These are phyloP conservation scores for Linnemannia exigua DNA, from an alignment of 192 early-diverging fungal genomes.

Conservation along the genomic window DNA sequence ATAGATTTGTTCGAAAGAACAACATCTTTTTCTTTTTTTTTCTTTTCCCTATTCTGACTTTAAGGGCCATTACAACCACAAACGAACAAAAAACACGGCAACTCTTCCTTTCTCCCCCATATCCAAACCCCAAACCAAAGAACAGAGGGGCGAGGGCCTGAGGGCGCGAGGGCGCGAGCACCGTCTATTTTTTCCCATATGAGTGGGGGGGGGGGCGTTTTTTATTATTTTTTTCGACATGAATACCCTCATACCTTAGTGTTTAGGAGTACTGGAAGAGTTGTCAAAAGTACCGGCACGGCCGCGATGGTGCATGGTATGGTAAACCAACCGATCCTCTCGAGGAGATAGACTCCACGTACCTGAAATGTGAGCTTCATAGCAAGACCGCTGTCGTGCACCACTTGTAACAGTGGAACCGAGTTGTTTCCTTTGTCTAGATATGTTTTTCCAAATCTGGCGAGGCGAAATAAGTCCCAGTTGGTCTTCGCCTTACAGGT, in stretches of 20 bases:
- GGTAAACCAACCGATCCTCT: constrained; percentile 15
- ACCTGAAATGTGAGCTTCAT: constrained; percentile 18
- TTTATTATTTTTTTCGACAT: too few relatives aligned
- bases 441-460: constrained; percentile 25
- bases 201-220: too few relatives aligned
- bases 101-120: too few relatives aligned
- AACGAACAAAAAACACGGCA: too few relatives aligned
- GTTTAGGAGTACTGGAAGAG: constrained; percentile 18
- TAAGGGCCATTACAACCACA: too few relatives aligned
- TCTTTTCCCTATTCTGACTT: too few relatives aligned
- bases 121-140: too few relatives aligned
- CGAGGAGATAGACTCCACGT: constrained; percentile 24
- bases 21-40: too few relatives aligned
- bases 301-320: constrained; percentile 13
- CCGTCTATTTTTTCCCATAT: too few relatives aligned
- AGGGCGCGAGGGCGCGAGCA: too few relatives aligned
- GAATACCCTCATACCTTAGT: constrained; percentile 22
- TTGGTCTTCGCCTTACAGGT: constrained; percentile 22
- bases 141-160: too few relatives aligned
- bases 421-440: constrained; percentile 18
- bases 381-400: constrained; percentile 15
- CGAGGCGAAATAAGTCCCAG: constrained; percentile 37
- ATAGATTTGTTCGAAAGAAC: too few relatives aligned
- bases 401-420: constrained; percentile 22
- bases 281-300: constrained; percentile 15